These are phyloP conservation scores for Nepenthes mirabilis DNA, from an alignment of 148 eudicot genomes.

Conservation along the genomic window DNA sequence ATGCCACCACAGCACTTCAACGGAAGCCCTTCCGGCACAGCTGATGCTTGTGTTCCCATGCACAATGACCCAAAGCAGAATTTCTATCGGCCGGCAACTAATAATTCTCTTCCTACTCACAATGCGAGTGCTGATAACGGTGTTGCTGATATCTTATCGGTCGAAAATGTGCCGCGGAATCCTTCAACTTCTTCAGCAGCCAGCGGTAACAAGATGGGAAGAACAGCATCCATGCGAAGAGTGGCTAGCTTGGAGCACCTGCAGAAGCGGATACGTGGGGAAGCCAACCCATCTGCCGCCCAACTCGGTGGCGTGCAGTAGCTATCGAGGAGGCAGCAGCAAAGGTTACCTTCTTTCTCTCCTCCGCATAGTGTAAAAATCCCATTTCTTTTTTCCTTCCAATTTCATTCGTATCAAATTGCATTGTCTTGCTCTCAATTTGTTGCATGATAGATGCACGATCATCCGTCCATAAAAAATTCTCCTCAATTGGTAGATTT, in stretches of 20 bases:
- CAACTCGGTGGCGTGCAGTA: constrained; percentile 21
- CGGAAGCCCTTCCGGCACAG: constrained; percentile 48
- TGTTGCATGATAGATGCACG: too few relatives aligned
- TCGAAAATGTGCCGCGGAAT: constrained; percentile 31
- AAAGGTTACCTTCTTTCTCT: too few relatives aligned
- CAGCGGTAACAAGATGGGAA: constrained; percentile 35
- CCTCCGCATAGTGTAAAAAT: too few relatives aligned
- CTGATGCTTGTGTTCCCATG: constrained; percentile 50
- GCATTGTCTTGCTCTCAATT: too few relatives aligned
- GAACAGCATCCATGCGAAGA: constrained; percentile 73
- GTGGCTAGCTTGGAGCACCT: constrained; percentile 95
- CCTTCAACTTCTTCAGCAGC: constrained; percentile 10
- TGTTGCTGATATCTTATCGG: constrained; percentile 23
- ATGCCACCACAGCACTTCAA: constrained; percentile 36
- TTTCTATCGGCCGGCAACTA: constrained; percentile 33
- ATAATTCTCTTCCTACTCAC: constrained; percentile 21
- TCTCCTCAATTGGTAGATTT: too few relatives aligned
- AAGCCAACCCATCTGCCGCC: constrained; percentile 24
- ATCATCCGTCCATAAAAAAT: too few relatives aligned
- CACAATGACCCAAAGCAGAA: constrained; percentile 54
- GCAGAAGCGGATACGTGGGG: constrained; percentile 83
- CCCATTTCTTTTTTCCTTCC: too few relatives aligned
- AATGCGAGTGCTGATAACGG: constrained; percentile 27
- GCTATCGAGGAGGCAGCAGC: not conserved
- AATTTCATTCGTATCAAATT: too few relatives aligned